These are phyloP conservation scores for Galerina marginata DNA, from an alignment of 768 basidiomycete species.

Conservation along the genomic window DNA sequence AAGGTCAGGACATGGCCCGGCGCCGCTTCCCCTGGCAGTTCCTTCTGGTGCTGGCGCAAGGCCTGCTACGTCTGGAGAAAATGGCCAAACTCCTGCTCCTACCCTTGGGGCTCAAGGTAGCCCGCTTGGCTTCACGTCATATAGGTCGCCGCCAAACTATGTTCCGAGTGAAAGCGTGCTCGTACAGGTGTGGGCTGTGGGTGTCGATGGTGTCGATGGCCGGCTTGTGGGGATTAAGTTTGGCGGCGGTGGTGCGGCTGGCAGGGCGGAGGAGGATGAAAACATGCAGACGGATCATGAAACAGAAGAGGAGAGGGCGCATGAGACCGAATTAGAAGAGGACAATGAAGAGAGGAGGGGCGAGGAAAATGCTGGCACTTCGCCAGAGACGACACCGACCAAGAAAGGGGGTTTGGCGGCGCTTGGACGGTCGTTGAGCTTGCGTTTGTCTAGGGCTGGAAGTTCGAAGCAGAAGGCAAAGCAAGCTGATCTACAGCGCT, in stretches of 20 bases:
- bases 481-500: slow-evolving; percentile 18
- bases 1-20: not conserved
- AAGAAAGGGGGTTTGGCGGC: slow-evolving; percentile 24
- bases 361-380: slow-evolving; percentile 2
- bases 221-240: slow-evolving; percentile 61
- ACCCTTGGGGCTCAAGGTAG: slow-evolving; percentile 15
- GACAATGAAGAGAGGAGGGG: not conserved
- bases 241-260: slow-evolving; percentile 30
- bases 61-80: not conserved
- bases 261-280: not conserved
- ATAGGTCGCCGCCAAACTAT: slow-evolving; percentile 74
- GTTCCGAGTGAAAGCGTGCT: slow-evolving; percentile 74
- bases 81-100: not conserved
- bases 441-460: slow-evolving; percentile 17
- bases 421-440: slow-evolving; percentile 27
- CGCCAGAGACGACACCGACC: not conserved
- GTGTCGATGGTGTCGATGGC: slow-evolving; percentile 76
- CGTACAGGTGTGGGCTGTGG: slow-evolving; percentile 91
- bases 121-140: slow-evolving; percentile 67
- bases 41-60: too few relatives aligned
- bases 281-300: not conserved
- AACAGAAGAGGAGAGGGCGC: not conserved
- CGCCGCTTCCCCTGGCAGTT: not conserved
- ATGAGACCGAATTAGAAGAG: too few relatives aligned
- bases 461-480: slow-evolving; percentile 13